Conservation (phyloP, 768 basidiomycete species). For the Tubosaeta sp. region DNA sequence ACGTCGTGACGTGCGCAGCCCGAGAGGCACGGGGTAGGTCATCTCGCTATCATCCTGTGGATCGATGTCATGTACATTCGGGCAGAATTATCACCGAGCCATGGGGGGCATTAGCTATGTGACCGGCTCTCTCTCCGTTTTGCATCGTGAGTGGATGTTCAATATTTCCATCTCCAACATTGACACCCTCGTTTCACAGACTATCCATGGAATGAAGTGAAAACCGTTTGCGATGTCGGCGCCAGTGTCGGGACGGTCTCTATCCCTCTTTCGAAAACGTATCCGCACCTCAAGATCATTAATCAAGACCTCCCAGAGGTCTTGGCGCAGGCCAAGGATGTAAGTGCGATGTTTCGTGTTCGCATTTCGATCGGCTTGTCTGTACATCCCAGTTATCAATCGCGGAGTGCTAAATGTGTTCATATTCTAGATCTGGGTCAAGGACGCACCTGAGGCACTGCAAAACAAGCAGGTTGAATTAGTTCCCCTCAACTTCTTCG, state of each 20-base stretch:
- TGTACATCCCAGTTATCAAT: background rate
- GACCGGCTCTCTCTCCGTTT: constrained; percentile 18
- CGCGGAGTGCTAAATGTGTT: background rate
- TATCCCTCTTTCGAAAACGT: constrained; percentile 21
- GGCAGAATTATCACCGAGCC: constrained; percentile 21
- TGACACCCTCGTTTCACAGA: constrained; percentile 10
- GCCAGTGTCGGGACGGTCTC: constrained; percentile 29
- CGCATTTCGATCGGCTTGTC: background rate
- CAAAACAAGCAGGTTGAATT: background rate
- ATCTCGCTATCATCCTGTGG: background rate
- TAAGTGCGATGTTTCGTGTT: background rate
- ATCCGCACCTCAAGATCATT: constrained; percentile 24
- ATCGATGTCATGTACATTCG: background rate
- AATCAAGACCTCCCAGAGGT: constrained; percentile 30
- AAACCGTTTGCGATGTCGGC: constrained; percentile 28
- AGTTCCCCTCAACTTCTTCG: background rate
- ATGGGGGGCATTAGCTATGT: constrained; percentile 17
- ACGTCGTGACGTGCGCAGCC: constrained; percentile 2
- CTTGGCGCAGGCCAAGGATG: constrained; percentile 18
- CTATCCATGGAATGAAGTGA: constrained; percentile 23
- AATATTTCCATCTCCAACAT: background rate
- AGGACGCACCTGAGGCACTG: background rate
- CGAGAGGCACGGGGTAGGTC: constrained; percentile 13
- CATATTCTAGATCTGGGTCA: background rate
- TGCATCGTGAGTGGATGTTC: constrained; percentile 15